Percentiles rank a stretch among this genome's conserved stretches.
Conservation (phyloP, 306 rosid genomes). For the Medicago lupulina region DNA sequence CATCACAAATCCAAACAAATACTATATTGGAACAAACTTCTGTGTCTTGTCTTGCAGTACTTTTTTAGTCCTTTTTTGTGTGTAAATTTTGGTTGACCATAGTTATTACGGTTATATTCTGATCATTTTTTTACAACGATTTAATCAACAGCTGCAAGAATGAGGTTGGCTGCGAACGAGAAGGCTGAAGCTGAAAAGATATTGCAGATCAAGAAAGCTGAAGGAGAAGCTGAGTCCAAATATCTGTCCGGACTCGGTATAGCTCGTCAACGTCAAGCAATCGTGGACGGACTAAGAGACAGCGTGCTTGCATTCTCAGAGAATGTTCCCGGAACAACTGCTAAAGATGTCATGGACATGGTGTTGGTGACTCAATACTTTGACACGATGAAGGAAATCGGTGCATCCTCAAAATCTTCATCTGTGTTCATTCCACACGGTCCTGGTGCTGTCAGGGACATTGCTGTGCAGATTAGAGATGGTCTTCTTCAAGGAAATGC, state of each 20-base stretch:
- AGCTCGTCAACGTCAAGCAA: constrained; percentile 80
- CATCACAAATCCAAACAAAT: background rate
- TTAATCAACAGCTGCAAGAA: constrained; percentile 60
- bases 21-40: background rate
- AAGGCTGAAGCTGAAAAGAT: constrained; percentile 82
- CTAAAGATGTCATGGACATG: constrained; percentile 82
- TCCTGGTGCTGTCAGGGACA: constrained; percentile 75
- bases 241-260: constrained; percentile 77
- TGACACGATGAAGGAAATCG: constrained; percentile 82
- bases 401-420: constrained; percentile 74
- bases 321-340: constrained; percentile 68
- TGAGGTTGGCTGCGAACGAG: constrained; percentile 72
- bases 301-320: constrained; percentile 71
- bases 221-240: constrained; percentile 79
- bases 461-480: constrained; percentile 69
- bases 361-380: constrained; percentile 81
- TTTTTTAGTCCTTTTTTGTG: background rate
- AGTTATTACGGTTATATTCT: background rate
- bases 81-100: background rate
- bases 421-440: constrained; percentile 82
- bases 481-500: constrained; percentile 69
- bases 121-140: background rate
- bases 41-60: background rate
- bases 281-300: constrained; percentile 78
- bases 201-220: constrained; percentile 74